A percentile compares a stretch with the other conserved stretches of the same genome.
Evolutionary conservation across 2,329 filamentous ascomycete genomes (phyloP).

Genomic region (Aspergillus glaucus): DNA sequence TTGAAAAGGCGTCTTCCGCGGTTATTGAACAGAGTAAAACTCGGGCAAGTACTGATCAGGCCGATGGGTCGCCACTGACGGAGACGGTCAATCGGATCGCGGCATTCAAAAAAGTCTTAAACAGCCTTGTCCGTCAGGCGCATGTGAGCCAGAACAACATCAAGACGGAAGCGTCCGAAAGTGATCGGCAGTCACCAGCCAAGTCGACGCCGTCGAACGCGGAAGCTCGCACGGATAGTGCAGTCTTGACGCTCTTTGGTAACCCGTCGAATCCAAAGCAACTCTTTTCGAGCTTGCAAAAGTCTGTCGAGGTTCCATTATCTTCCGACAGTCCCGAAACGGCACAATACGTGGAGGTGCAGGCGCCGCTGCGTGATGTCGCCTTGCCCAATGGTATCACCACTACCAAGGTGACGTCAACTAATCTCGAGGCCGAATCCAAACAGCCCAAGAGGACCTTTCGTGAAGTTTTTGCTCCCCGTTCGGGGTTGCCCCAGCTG

Average conservation of each 20-base stretch:
- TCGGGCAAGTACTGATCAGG: conserved; percentile 20
- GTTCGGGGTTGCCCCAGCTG: conserved; percentile 30
- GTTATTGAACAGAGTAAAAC: conserved; percentile 33
- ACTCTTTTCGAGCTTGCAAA: conserved; percentile 78
- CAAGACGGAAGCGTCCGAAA: conserved; percentile 30
- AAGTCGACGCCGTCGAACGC: conserved; percentile 32
- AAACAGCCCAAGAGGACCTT: conserved; percentile 33
- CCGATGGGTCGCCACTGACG: conserved; percentile 23
- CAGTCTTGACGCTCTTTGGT: conserved; percentile 70
- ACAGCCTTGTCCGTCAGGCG: conserved; percentile 59
- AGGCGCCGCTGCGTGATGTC: conserved; percentile 53
- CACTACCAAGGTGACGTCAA: conserved; percentile 59
- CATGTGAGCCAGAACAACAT: conserved; percentile 38
- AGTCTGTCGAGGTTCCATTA: conserved; percentile 31
- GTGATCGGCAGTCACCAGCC: conserved; percentile 29
- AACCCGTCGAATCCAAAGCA: conserved; percentile 68
- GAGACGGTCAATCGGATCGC: conserved; percentile 41
- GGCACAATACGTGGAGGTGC: conserved; percentile 34
- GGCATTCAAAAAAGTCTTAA: conserved; percentile 57
- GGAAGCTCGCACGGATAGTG: conserved; percentile 44
- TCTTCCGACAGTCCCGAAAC: conserved; percentile 32
- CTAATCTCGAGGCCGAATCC: conserved; percentile 28
- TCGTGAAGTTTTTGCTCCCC: conserved; percentile 40
- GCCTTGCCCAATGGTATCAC: conserved; percentile 69
- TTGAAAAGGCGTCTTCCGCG: conserved; percentile 33